phyloP scores from a whole-genome alignment of 805 yeast species.

The Zygotorulaspora danielsina region DNA sequence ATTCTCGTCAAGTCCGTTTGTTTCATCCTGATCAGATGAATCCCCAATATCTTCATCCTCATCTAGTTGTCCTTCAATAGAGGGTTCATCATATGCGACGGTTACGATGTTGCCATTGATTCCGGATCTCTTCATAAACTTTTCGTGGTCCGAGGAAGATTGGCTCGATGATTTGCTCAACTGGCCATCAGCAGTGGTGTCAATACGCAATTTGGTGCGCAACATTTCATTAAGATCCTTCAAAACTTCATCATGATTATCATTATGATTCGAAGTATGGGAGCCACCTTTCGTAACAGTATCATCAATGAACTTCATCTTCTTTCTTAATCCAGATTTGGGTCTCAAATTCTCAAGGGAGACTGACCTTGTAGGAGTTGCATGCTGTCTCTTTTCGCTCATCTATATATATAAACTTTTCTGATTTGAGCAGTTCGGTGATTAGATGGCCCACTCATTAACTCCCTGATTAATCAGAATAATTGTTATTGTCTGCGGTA shows the following conservation, averaged over 20 bases:
- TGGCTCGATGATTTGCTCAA: conserved; percentile 2
- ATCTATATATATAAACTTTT: neutral
- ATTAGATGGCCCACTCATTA: neutral
- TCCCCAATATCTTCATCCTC: conserved; percentile 2
- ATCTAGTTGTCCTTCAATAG: conserved; percentile 10
- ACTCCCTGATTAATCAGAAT: neutral
- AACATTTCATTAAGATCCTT: conserved; percentile 27
- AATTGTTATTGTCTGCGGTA: too few relatives aligned
- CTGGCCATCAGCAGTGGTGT: conserved; percentile 10
- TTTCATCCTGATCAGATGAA: conserved; percentile 13
- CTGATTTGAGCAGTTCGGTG: neutral
- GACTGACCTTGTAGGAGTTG: conserved; percentile 15
- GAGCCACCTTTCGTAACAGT: conserved; percentile 11
- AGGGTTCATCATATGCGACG: conserved; percentile 9
- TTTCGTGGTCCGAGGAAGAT: conserved; percentile 36
- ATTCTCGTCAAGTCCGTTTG: conserved; percentile 13
- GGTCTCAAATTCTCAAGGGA: conserved; percentile 17
- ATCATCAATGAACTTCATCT: conserved; percentile 18
- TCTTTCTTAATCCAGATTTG: conserved; percentile 9
- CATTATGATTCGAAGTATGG: conserved; percentile 3
- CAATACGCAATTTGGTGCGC: conserved; percentile 23
- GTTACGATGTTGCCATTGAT: conserved; percentile 17
- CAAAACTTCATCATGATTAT: conserved; percentile 18
- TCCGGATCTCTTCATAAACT: conserved; percentile 16
- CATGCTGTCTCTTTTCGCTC: conserved; percentile 10